A percentile compares a stretch with the other conserved stretches of the same genome.
Conservation (phyloP, 1,284 basidiomycete species). For the Moniliella sp. region DNA sequence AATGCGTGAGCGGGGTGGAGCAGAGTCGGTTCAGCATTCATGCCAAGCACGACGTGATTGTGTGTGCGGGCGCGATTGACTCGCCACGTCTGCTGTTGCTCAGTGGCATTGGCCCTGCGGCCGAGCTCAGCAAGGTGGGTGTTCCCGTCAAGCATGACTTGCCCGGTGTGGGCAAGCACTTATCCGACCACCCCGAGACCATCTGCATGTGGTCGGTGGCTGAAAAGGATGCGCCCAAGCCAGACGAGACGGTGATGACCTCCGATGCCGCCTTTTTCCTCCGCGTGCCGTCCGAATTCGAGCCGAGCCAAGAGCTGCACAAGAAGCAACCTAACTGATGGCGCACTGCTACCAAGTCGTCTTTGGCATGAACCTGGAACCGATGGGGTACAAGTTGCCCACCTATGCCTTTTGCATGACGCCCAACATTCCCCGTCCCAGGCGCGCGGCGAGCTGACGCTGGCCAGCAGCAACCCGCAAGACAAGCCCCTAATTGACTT, state of each 20-base stretch:
- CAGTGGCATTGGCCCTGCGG: constrained; percentile 39
- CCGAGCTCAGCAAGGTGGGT: constrained; percentile 36
- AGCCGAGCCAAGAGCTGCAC: constrained; percentile 8
- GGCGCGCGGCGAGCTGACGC: constrained; percentile 28
- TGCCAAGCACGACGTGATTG: constrained; percentile 26
- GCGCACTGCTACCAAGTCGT: constrained; percentile 21
- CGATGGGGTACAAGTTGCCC: constrained; percentile 29
- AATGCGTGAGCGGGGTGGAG: constrained; percentile 1
- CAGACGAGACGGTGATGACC: constrained; percentile 35
- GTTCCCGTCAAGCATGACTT: constrained; percentile 37
- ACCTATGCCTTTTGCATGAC: constrained; percentile 35
- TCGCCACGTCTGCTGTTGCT: constrained; percentile 40
- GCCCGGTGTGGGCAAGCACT: constrained; percentile 40
- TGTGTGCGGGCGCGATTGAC: constrained; percentile 35
- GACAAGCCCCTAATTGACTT: constrained; percentile 39
- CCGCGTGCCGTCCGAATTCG: constrained; percentile 12
- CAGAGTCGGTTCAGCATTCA: constrained; percentile 12
- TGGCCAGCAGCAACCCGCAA: constrained; percentile 35
- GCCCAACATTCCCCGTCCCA: constrained; percentile 36
- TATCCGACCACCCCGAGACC: constrained; percentile 39
- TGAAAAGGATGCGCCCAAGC: constrained; percentile 23
- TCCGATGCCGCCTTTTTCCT: constrained; percentile 33
- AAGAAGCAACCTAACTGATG: too few relatives aligned
- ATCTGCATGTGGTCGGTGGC: constrained; percentile 33
- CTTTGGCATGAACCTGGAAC: constrained; percentile 27